A percentile compares a stretch with the other conserved stretches of the same genome.
These are phyloP conservation scores for Chaetomium sp. DNA, from an alignment of 2,329 filamentous ascomycete species.

Conservation along the genomic window DNA sequence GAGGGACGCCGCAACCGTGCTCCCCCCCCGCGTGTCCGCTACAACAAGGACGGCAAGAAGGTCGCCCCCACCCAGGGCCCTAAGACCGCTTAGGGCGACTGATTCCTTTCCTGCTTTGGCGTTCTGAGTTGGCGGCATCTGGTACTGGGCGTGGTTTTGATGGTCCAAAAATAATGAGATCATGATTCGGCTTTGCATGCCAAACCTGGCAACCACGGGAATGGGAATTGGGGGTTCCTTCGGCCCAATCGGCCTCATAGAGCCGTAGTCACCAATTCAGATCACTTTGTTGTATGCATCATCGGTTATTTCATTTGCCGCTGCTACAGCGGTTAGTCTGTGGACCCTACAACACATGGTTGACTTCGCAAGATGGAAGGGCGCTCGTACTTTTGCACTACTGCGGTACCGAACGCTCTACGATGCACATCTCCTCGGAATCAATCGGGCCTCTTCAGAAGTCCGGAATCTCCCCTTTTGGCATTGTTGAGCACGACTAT, in stretches of 20 bases:
- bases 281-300: conserved; percentile 16
- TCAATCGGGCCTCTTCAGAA: too few species aligned
- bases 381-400: too few species aligned
- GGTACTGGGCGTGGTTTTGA: conserved; percentile 17
- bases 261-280: conserved; percentile 26
- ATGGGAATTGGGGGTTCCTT: conserved; percentile 15
- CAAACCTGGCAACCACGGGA: conserved; percentile 19
- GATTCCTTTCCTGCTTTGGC: conserved; percentile 17
- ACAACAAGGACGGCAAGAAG: conserved; percentile 99
- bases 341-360: too few species aligned
- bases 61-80: conserved; percentile 77
- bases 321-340: too few species aligned
- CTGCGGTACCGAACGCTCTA: too few species aligned
- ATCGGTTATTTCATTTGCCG: not conserved
- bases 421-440: too few species aligned
- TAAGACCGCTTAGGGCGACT: conserved; percentile 40
- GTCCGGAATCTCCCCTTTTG: too few species aligned
- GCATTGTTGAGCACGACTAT: too few species aligned
- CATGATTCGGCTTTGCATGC: conserved; percentile 21
- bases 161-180: conserved; percentile 21
- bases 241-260: conserved; percentile 17
- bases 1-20: conserved; percentile 98
- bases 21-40: conserved; percentile 92
- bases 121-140: conserved; percentile 21
- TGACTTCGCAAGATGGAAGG: too few species aligned